A percentile compares a stretch with the other conserved stretches of the same genome.
phyloP scores from a whole-genome alignment of 257 asterid species.

The Salvia splendens region DNA sequence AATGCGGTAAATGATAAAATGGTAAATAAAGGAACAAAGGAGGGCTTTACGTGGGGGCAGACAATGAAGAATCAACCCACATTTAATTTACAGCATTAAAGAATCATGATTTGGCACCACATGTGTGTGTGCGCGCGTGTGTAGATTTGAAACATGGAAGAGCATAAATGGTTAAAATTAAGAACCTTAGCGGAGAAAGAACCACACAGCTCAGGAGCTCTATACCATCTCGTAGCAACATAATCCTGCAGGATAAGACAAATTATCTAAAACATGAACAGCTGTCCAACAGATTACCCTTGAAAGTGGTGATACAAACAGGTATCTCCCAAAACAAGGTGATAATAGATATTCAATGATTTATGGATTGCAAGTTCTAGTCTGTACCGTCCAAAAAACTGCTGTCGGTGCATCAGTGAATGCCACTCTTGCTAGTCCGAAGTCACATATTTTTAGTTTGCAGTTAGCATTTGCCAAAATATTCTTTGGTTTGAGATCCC shows the following conservation, averaged over 20 bases:
- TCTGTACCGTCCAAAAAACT: conserved; percentile 83
- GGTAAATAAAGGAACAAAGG: neutral
- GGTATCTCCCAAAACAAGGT: neutral
- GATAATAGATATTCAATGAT: neutral
- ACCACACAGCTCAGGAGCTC: conserved; percentile 36
- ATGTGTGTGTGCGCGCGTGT: neutral
- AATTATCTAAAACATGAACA: conserved; percentile 21
- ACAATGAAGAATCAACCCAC: neutral
- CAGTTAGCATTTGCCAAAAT: conserved; percentile 97
- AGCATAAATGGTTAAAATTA: conserved; percentile 22
- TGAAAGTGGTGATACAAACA: conserved; percentile 3
- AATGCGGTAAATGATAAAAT: neutral
- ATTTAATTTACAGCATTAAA: neutral
- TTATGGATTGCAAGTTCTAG: conserved; percentile 12
- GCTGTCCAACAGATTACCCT: conserved; percentile 19
- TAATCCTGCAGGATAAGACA: conserved; percentile 65
- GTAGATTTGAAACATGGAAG: conserved; percentile 14
- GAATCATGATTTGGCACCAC: conserved; percentile 14
- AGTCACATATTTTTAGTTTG: conserved; percentile 89
- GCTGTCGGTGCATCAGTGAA: conserved; percentile 86
- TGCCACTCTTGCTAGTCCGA: conserved; percentile 94
- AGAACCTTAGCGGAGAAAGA: conserved; percentile 93
- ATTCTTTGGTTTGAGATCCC: conserved; percentile 94
- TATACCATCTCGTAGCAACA: conserved; percentile 98
- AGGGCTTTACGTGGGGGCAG: conserved; percentile 3